Conservation (phyloP, 768 basidiomycete genomes). For the Neoboletus subvelutipes region DNA sequence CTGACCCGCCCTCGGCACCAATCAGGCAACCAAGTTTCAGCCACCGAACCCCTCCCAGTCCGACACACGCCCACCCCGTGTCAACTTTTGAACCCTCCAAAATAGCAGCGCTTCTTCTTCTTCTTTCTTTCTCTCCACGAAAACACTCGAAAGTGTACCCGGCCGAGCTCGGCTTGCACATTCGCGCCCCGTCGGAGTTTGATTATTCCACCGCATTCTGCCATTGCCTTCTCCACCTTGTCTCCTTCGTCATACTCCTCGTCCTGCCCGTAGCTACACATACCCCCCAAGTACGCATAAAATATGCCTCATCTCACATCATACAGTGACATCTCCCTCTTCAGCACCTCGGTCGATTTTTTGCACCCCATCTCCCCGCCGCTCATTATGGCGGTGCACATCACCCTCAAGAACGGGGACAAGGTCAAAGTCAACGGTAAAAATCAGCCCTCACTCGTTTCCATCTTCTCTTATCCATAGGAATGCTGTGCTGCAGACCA, state of each 20-base stretch:
- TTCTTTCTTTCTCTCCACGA: background rate
- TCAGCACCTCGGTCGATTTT: conserved; percentile 27
- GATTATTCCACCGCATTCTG: conserved; percentile 29
- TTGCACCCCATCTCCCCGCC: conserved; percentile 20
- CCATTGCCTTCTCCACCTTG: conserved; percentile 38
- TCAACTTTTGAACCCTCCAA: background rate
- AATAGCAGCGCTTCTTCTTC: background rate
- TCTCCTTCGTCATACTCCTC: conserved; percentile 32
- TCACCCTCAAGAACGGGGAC: conserved; percentile 79
- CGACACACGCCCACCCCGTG: background rate
- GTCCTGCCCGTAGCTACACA: conserved; percentile 22
- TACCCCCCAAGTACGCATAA: conserved; percentile 26
- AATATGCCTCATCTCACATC: conserved; percentile 5
- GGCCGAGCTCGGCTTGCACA: conserved; percentile 19
- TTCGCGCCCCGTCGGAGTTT: conserved; percentile 40
- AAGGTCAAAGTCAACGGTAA: conserved; percentile 86
- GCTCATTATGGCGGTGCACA: conserved; percentile 34
- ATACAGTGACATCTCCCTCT: background rate
- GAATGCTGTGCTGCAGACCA: conserved; percentile 67
- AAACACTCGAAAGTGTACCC: background rate
- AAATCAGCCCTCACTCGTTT: conserved; percentile 20
- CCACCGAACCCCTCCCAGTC: conserved; percentile 9
- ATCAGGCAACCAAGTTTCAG: conserved; percentile 12
- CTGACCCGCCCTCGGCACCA: conserved; percentile 7
- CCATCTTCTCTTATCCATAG: conserved; percentile 18